A percentile compares a stretch with the other conserved stretches of the same genome.
phyloP scores from a whole-genome alignment of 306 rosid genomes.

The Malus sieversii region DNA sequence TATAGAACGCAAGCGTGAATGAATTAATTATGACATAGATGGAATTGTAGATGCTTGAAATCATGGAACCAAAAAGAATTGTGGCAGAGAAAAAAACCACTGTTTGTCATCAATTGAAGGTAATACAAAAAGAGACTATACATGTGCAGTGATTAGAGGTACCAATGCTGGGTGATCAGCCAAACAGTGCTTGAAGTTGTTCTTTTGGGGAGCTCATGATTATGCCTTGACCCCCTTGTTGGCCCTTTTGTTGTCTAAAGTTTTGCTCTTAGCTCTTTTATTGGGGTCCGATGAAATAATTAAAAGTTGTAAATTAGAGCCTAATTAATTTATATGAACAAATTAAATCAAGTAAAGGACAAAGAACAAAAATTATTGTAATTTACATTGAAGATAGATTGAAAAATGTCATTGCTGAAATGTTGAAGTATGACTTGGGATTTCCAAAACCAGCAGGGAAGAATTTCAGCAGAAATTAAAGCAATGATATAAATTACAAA shows the following conservation, averaged over 20 bases:
- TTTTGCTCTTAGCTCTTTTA: conserved; percentile 16
- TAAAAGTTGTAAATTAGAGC: not conserved
- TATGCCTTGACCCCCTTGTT: conserved; percentile 9
- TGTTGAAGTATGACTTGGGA: conserved; percentile 24
- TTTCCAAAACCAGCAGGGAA: conserved; percentile 23
- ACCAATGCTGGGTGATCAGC: too few relatives aligned
- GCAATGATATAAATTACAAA: not conserved
- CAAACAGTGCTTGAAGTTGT: conserved; percentile 21
- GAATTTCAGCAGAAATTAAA: conserved; percentile 14
- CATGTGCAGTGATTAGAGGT: too few relatives aligned
- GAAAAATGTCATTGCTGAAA: conserved; percentile 33
- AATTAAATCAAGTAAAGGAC: not conserved
- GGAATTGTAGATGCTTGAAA: too few relatives aligned
- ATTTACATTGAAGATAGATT: conserved; percentile 27
- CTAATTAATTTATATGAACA: not conserved
- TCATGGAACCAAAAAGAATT: too few relatives aligned
- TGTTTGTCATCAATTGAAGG: too few relatives aligned
- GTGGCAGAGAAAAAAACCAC: too few relatives aligned
- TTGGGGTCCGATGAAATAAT: conserved; percentile 3
- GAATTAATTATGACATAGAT: too few relatives aligned
- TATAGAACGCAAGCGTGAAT: too few relatives aligned
- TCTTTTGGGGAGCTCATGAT: conserved; percentile 23
- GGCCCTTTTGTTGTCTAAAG: conserved; percentile 6
- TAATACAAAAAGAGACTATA: too few relatives aligned
- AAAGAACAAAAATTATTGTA: not conserved